Percentiles rank a stretch among this genome's conserved stretches.
phyloP scores from a whole-genome alignment of 73 alveolate species.

The Effrenium voratum region DNA sequence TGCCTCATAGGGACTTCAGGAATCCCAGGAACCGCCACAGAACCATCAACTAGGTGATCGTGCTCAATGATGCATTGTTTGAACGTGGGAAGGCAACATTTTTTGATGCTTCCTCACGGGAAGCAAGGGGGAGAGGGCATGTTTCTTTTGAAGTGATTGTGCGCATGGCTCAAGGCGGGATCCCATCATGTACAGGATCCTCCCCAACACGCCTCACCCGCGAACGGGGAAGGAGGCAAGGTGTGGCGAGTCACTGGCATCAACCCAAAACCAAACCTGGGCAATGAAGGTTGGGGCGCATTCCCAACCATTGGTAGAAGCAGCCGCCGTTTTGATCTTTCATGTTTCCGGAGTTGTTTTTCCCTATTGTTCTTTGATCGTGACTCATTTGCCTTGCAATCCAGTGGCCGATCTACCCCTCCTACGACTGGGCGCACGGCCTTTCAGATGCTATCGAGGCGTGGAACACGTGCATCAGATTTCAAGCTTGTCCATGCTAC shows the following conservation, averaged over 20 bases:
- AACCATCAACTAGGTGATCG: no score
- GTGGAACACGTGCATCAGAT: background rate
- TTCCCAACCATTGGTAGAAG: background rate
- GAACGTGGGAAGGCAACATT: no score
- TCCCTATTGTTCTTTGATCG: background rate
- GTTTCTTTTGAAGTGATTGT: background rate
- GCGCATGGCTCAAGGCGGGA: conserved; percentile 46
- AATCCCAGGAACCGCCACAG: no score
- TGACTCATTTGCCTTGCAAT: background rate
- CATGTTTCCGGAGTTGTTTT: background rate
- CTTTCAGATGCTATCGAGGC: conserved; percentile 97
- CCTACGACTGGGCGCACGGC: conserved; percentile 98
- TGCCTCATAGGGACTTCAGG: no score
- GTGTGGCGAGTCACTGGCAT: background rate
- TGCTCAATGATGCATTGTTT: no score
- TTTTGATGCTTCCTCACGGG: no score
- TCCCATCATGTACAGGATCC: conserved; percentile 96
- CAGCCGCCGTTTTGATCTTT: background rate
- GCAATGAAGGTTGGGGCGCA: background rate
- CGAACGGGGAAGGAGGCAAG: conserved; percentile 95
- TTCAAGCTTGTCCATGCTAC: no score
- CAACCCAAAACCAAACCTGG: background rate
- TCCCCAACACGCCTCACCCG: conserved; percentile 96
- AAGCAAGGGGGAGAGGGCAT: background rate
- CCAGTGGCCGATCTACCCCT: conserved; percentile 97